A percentile compares a stretch with the other conserved stretches of the same genome.
Evolutionary conservation across 805 yeast species (phyloP).

Genomic region (Cyberlindnera veronae): DNA sequence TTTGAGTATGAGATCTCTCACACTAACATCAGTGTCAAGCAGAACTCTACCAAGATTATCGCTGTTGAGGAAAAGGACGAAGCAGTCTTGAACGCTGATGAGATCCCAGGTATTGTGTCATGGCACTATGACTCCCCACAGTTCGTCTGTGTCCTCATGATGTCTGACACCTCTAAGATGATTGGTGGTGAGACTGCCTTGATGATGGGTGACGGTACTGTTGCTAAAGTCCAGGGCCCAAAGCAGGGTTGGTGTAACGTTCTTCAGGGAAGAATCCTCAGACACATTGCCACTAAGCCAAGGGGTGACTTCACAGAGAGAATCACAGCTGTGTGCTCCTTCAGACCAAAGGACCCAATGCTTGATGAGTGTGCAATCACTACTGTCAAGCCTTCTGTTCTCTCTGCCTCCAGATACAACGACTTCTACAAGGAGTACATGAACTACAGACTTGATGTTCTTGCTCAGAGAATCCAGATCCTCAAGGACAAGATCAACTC

Average conservation of each 20-base stretch:
- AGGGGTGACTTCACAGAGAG: constrained; percentile 35
- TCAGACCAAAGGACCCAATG: constrained; percentile 38
- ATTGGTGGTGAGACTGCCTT: constrained; percentile 59
- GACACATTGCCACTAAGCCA: constrained; percentile 47
- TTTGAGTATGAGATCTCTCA: constrained; percentile 54
- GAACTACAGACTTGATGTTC: constrained; percentile 35
- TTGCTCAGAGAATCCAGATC: constrained; percentile 30
- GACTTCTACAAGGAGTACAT: constrained; percentile 40
- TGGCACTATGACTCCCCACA: constrained; percentile 68
- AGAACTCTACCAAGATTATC: constrained; percentile 11
- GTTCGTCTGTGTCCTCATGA: constrained; percentile 61
- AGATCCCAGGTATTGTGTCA: constrained; percentile 51
- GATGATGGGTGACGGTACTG: constrained; percentile 31
- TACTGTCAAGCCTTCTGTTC: constrained; percentile 38
- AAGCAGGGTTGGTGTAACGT: constrained; percentile 47
- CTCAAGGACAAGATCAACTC: constrained; percentile 27
- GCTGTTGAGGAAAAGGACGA: constrained; percentile 1
- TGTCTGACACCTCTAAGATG: constrained; percentile 55
- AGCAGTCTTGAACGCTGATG: constrained; percentile 11
- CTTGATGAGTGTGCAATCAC: constrained; percentile 38
- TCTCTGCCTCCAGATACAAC: constrained; percentile 35
- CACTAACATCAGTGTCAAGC: constrained; percentile 46
- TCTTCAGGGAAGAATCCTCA: constrained; percentile 44
- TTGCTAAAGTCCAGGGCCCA: constrained; percentile 36
- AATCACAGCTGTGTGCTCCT: constrained; percentile 41